Evolutionary conservation across 495 filamentous ascomycete genomes (phyloP).

Genomic region (Cairneyella variabilis): DNA sequence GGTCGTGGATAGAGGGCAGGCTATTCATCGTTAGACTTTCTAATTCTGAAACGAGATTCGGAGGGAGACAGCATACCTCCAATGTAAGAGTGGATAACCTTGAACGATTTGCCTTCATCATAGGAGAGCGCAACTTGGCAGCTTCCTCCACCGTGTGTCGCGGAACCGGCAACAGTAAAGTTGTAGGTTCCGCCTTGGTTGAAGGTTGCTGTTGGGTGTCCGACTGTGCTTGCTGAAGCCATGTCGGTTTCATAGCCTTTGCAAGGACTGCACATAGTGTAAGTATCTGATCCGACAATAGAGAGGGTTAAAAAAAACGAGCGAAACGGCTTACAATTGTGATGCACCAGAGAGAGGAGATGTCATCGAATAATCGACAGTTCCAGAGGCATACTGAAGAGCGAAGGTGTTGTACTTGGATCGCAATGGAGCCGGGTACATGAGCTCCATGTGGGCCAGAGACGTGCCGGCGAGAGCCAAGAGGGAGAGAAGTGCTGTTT

Average conservation of each 20-base stretch:
- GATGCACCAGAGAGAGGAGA: constrained; percentile 38
- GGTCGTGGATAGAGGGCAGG: no score
- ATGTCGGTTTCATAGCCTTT: constrained; percentile 61
- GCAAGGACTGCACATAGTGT: constrained; percentile 54
- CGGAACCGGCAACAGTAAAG: constrained; percentile 53
- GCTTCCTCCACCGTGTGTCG: constrained; percentile 58
- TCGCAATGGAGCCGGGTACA: constrained; percentile 49
- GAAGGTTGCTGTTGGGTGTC: constrained; percentile 44
- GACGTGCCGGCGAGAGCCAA: constrained; percentile 25
- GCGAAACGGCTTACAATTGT: no score
- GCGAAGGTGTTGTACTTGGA: constrained; percentile 49
- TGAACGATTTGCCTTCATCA: constrained; percentile 57
- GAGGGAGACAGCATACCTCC: constrained; percentile 54
- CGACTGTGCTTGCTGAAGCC: constrained; percentile 37
- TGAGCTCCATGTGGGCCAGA: constrained; percentile 55
- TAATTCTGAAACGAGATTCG: no score
- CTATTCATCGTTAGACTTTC: no score
- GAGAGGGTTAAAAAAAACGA: no score
- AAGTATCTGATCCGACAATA: no score
- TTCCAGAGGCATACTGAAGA: constrained; percentile 20
- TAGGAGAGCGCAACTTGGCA: constrained; percentile 64
- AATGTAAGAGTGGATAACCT: constrained; percentile 61
- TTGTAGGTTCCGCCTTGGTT: constrained; percentile 53
- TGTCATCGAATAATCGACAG: constrained; percentile 54
- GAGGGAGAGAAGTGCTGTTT: constrained; percentile 24